Evolutionary conservation across 2,329 filamentous ascomycete genomes (phyloP).

Genomic region (Pseudocercospora macadamiae): DNA sequence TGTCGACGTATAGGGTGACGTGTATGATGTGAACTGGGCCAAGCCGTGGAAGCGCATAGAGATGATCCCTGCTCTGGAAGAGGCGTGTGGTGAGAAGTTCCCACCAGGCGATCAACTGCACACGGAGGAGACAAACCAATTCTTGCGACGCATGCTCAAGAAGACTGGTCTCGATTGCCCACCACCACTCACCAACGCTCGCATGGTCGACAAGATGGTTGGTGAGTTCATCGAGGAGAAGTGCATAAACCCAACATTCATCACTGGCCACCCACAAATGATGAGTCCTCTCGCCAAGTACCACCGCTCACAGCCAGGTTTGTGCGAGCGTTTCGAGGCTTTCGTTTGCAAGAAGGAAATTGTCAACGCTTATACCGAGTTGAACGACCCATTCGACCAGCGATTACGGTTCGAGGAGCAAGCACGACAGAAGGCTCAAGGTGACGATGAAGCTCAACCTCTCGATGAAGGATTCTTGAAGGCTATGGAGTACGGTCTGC

Average conservation of each 20-base stretch:
- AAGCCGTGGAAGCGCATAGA: constrained; percentile 90
- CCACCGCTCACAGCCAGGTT: constrained; percentile 76
- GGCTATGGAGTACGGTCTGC: constrained; percentile 85
- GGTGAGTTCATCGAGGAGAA: constrained; percentile 95
- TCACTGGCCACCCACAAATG: constrained; percentile 76
- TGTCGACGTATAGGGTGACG: too few species aligned
- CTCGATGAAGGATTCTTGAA: constrained; percentile 96
- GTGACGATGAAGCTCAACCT: constrained; percentile 94
- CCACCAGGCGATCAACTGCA: constrained; percentile 86
- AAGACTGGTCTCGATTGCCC: constrained; percentile 90
- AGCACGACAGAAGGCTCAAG: constrained; percentile 90
- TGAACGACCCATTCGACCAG: constrained; percentile 97
- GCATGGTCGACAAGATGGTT: constrained; percentile 90
- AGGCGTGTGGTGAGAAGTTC: constrained; percentile 90
- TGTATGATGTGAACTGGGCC: constrained; percentile 93
- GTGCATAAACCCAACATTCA: constrained; percentile 91
- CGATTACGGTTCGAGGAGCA: constrained; percentile 92
- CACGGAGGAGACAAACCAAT: constrained; percentile 84
- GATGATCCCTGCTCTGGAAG: constrained; percentile 93
- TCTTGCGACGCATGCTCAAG: constrained; percentile 80
- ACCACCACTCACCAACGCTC: constrained; percentile 86
- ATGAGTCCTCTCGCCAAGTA: constrained; percentile 98
- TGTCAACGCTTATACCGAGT: constrained; percentile 94
- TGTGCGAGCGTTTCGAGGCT: constrained; percentile 96
- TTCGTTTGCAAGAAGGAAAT: constrained; percentile 99